Conservation (phyloP, 352 stramenopile genomes). For the Phytopythium chamaehyphon region DNA sequence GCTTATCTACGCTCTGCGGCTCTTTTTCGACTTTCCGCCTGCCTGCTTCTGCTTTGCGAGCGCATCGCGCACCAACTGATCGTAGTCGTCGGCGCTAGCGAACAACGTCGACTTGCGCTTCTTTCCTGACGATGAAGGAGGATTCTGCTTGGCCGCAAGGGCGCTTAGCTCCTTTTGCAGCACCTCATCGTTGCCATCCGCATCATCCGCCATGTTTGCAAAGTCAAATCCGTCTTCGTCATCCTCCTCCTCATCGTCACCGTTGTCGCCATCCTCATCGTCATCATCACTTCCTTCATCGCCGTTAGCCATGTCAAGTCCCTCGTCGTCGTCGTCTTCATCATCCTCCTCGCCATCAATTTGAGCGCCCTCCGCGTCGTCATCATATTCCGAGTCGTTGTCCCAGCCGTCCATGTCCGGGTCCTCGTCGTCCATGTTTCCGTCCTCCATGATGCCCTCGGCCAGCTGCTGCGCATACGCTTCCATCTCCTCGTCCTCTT, state of each 20-base stretch:
- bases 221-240: slow-evolving; percentile 42
- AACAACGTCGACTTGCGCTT: slow-evolving; percentile 73
- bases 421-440: slow-evolving; percentile 72
- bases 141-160: slow-evolving; percentile 41
- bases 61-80: slow-evolving; percentile 59
- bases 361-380: slow-evolving; percentile 32
- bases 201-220: slow-evolving; percentile 34
- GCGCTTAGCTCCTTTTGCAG: slow-evolving; percentile 33
- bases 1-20: slow-evolving; percentile 1
- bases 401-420: slow-evolving; percentile 69
- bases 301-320: slow-evolving; percentile 22
- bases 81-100: slow-evolving; percentile 74
- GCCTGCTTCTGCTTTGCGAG: slow-evolving; percentile 44
- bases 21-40: slow-evolving; percentile 27
- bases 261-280: slow-evolving; percentile 15
- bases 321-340: slow-evolving; percentile 25
- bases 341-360: slow-evolving; percentile 39
- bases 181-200: slow-evolving; percentile 38
- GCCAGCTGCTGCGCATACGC: slow-evolving; percentile 88
- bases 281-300: slow-evolving; percentile 28
- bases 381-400: slow-evolving; percentile 43
- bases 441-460: slow-evolving; percentile 86
- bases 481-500: slow-evolving; percentile 83
- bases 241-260: slow-evolving; percentile 24
- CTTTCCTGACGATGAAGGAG: slow-evolving; percentile 15